Conservation (phyloP, 2,329 filamentous ascomycete genomes). For the Cladosporium sp. region DNA sequence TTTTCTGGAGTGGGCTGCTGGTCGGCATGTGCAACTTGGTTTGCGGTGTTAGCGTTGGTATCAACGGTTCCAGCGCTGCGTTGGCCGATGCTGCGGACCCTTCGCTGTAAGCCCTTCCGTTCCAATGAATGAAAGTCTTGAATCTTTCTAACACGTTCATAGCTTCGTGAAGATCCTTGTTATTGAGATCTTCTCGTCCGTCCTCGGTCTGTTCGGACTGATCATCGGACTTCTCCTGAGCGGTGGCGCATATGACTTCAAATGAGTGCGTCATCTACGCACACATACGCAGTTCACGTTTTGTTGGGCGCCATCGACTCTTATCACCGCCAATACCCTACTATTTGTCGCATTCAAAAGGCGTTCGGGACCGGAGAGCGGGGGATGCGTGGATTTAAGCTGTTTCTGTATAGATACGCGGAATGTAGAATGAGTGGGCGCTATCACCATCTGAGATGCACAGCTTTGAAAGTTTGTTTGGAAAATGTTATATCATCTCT, state of each 20-base stretch:
- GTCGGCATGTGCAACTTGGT: constrained; percentile 95
- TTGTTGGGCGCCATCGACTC: background rate
- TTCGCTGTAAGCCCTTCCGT: constrained; percentile 61
- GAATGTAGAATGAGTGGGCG: constrained; percentile 9
- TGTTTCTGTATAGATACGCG: constrained; percentile 13
- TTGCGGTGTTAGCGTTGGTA: constrained; percentile 93
- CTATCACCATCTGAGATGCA: background rate
- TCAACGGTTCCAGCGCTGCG: constrained; percentile 95
- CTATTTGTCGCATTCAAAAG: constrained; percentile 9
- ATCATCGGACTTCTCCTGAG: constrained; percentile 90
- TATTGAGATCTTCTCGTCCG: constrained; percentile 98
- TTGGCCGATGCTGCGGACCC: constrained; percentile 92
- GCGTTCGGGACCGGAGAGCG: constrained; percentile 10
- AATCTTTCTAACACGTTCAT: constrained; percentile 13
- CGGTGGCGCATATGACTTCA: constrained; percentile 74
- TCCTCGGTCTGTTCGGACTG: constrained; percentile 90
- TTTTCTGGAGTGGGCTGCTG: constrained; percentile 94
- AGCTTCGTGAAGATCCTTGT: constrained; percentile 99
- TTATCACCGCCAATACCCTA: constrained; percentile 5
- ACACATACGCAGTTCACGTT: background rate
- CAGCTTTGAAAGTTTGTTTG: background rate
- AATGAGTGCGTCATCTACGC: constrained; percentile 17
- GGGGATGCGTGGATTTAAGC: background rate
- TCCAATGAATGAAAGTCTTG: background rate
- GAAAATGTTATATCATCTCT: background rate